Percentiles rank a stretch among this genome's conserved stretches.
Conservation (phyloP, 352 stramenopile genomes). For the Lagenidium sp. region DNA sequence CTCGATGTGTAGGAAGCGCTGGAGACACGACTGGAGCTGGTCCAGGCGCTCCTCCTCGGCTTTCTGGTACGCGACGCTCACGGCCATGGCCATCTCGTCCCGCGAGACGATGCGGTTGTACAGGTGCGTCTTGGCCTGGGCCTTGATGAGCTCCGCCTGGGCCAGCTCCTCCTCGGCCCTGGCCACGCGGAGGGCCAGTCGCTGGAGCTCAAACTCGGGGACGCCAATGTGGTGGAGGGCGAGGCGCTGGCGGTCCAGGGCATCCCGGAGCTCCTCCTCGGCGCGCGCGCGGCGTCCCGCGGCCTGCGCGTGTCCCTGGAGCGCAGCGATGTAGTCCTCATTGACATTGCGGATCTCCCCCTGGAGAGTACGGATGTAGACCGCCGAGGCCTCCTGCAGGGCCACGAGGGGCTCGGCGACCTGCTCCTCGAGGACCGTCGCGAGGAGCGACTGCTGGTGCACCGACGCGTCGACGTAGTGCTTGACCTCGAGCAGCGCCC, state of each 20-base stretch:
- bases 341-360: constrained; percentile 74
- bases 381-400: constrained; percentile 62
- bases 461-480: constrained; percentile 50
- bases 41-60: constrained; percentile 77
- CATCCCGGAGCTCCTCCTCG: constrained; percentile 36
- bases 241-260: constrained; percentile 43
- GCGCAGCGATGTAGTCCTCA: constrained; percentile 45
- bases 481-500: constrained; percentile 48
- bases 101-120: constrained; percentile 77
- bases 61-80: constrained; percentile 81
- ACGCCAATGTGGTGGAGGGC: constrained; percentile 76
- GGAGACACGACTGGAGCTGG: constrained; percentile 59
- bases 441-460: constrained; percentile 62
- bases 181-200: constrained; percentile 43
- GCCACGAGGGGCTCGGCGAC: constrained; percentile 68
- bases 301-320: constrained; percentile 28
- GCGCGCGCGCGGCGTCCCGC: constrained; percentile 23
- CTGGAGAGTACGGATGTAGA: constrained; percentile 73
- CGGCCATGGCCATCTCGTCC: constrained; percentile 86
- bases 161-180: constrained; percentile 55
- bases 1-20: constrained; percentile 68
- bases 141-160: constrained; percentile 44
- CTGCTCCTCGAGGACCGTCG: constrained; percentile 75
- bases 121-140: constrained; percentile 59
- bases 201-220: constrained; percentile 73